Base-by-base conservation (phyloP, 2,329 filamentous ascomycete species). In the Ceratocystis huliohia region DNA sequence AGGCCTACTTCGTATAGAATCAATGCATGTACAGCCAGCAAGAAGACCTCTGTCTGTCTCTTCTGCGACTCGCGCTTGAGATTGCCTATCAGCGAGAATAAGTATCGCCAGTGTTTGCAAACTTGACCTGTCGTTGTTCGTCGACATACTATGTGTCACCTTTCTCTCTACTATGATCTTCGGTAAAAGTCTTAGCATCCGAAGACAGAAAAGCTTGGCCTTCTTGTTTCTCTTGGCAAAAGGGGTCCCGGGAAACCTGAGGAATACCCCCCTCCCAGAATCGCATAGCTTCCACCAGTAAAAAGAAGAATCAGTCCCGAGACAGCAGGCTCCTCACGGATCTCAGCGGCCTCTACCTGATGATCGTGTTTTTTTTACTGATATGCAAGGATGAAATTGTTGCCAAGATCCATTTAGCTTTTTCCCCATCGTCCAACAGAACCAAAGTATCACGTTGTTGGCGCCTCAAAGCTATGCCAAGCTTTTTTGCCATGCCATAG, bases 351-450 rank as follows among this genome's bases (percentile, higher is more conserved):
- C 50, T 56, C 20, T 25, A 56, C 22, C 28, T 56, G 50, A 7
- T 56, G 50, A 56, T 30, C 22, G 30, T 7, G 30, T 33, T 33
- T 33, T 56, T 56, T 30, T 62, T 41, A 20, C 59, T 62, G 59
- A 62, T 62, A 44, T 62, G 33, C 59, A 62, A 62, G 59, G 59
- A 45, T 22, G 17, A 22, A 62, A 62, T 62, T 62, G 37, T 44
- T 62, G 59, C 59, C 59, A 62, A 62, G 59, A 62, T 8, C 13
- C 59, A 62, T 62, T 62, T 62, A 62, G 59, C 59, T 62, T 62
- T 62, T 45, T 45, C 50, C 20, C 50, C 50, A 56, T 25, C 25
- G 50, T 56, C 28, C 50, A 56, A 56, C 20, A 56, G 50, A 56
- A 28, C 50, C 22, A 15, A 56, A 56, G 33, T 22, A 61, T 61